Base-by-base conservation (phyloP, 2,329 filamentous ascomycete genomes). In the Ophiostoma triangulosporum region DNA sequence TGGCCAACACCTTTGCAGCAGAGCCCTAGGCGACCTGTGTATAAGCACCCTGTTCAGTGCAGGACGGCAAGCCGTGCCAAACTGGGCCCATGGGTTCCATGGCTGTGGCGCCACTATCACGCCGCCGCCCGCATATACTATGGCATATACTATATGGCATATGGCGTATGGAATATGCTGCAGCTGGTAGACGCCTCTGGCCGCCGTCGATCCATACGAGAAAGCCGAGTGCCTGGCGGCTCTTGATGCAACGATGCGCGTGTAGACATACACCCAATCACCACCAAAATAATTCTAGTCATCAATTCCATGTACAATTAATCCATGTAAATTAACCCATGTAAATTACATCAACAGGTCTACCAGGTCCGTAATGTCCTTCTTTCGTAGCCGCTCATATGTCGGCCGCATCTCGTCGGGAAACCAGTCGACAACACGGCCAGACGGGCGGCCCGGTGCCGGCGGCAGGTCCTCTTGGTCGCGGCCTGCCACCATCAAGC, bases 1-100 rank as follows among this genome's bases (percentile, higher is more conserved):
- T 84, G 24, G 80, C 80, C 35, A 80, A 80, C 57, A 83, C 80
- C 0, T 84, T 84, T 66, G 80, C 80, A 14, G 81, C 80, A 56
- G 75, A 75, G 40, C 49, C 53, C n/a, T 58, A 48, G 55, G 4
- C 4, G 1, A 29, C 29, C 2, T 12, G 4, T 6, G n/a, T 8
- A 6, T 20, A 14, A 12, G 1, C 35, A 5, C 29, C 29, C 29
- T 3, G 29, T 31, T 31, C 29, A 24, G 15, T 2, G 7, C 36
- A 24, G 17, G n/a, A 15, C 22, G 38, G 38, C 38, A 43, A 43
- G 38, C 20, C 38, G 38, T 43, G 38, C 11, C 20, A n/a, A n/a
- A n/a, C n/a, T n/a, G n/a, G n/a, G n/a, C n/a, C n/a, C n/a, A n/a
- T n/a, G n/a, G n/a, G n/a, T n/a, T n/a, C n/a, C n/a, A n/a, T n/a